Evolutionary conservation across 2,329 filamentous ascomycete genomes (phyloP).

Genomic region (Monosporascus cannonballus): DNA sequence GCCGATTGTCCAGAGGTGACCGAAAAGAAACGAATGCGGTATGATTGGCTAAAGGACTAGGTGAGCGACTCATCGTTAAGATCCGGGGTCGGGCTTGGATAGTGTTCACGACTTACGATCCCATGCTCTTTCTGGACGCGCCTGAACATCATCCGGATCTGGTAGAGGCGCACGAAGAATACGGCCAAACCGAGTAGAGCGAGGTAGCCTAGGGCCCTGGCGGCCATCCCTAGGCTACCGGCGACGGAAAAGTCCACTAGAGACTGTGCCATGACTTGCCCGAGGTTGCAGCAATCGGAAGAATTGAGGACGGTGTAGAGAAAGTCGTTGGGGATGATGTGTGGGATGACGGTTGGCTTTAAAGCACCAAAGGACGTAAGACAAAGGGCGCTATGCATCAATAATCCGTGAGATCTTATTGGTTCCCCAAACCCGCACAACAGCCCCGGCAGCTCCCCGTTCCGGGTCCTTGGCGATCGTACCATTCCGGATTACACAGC

Average conservation of each 20-base stretch:
- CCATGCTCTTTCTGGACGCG: constrained; percentile 18
- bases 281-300: neutral
- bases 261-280: constrained; percentile 2
- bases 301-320: too few species aligned
- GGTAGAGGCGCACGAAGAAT: constrained; percentile 23
- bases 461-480: too few species aligned
- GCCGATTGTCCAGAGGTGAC: constrained; percentile 22
- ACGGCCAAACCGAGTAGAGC: constrained; percentile 8
- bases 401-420: too few species aligned
- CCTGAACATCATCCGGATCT: constrained; percentile 19
- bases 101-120: constrained; percentile 16
- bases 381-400: too few species aligned
- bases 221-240: constrained; percentile 1
- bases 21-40: constrained; percentile 29
- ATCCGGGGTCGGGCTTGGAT: neutral
- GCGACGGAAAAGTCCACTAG: constrained; percentile 2
- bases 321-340: neutral
- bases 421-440: too few species aligned
- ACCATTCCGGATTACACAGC: too few species aligned
- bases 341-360: too few species aligned
- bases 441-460: too few species aligned
- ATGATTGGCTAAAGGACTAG: constrained; percentile 19
- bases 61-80: constrained; percentile 3
- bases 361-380: too few species aligned
- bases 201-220: constrained; percentile 10